phyloP scores from a whole-genome alignment of 805 yeast genomes.

The Yamadazyma sp. region DNA sequence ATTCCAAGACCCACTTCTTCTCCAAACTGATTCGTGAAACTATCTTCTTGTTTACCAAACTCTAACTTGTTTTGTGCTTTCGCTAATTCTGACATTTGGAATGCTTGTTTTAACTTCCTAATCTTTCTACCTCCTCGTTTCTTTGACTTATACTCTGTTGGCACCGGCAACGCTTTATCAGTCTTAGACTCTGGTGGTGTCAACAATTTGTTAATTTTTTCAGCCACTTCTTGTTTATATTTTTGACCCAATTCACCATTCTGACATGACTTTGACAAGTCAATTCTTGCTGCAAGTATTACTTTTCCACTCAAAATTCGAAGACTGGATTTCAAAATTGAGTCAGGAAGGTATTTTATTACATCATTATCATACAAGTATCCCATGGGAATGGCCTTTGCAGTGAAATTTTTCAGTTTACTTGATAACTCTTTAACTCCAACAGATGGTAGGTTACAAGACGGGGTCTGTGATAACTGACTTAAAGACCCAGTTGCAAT shows the following conservation, averaged over 20 bases:
- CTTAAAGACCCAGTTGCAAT: constrained; percentile 66
- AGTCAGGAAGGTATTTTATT: constrained; percentile 57
- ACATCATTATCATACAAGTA: constrained; percentile 60
- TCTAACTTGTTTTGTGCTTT: constrained; percentile 81
- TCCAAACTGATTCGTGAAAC: constrained; percentile 62
- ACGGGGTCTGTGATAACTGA: constrained; percentile 65
- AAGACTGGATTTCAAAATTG: constrained; percentile 63
- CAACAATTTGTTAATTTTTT: constrained; percentile 65
- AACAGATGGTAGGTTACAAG: constrained; percentile 79
- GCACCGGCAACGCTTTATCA: constrained; percentile 66
- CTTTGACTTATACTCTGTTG: constrained; percentile 72
- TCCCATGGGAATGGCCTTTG: constrained; percentile 59
- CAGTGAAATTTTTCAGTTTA: constrained; percentile 15
- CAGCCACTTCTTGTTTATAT: constrained; percentile 58
- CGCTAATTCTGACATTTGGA: constrained; percentile 75
- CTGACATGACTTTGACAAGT: constrained; percentile 42
- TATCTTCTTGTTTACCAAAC: constrained; percentile 73
- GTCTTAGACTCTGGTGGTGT: constrained; percentile 71
- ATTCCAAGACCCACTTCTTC: constrained; percentile 84
- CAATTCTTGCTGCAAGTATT: constrained; percentile 80
- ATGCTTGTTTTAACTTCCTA: constrained; percentile 76
- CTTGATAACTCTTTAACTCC: constrained; percentile 51
- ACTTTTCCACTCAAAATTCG: constrained; percentile 78
- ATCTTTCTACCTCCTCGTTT: constrained; percentile 83
- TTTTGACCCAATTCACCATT: constrained; percentile 56